phyloP scores from a whole-genome alignment of 1,139 yeast species.

The Hemisphaericaspora lyxosophila region DNA sequence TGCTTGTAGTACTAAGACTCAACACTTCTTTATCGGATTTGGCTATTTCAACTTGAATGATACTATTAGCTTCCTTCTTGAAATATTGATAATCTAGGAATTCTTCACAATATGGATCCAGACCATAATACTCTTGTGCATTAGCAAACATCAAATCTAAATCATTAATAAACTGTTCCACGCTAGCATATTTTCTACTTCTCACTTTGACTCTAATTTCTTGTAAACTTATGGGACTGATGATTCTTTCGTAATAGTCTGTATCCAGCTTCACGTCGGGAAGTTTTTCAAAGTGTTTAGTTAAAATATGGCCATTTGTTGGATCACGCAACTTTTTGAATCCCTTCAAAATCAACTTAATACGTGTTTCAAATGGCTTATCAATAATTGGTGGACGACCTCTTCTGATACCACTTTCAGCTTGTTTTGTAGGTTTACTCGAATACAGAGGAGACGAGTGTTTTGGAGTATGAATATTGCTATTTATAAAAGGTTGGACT shows the following conservation, averaged over 20 bases:
- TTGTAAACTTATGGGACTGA: conserved; percentile 77
- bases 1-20: conserved; percentile 61
- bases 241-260: conserved; percentile 63
- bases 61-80: conserved; percentile 59
- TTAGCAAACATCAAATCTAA: conserved; percentile 73
- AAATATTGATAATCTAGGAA: conserved; percentile 42
- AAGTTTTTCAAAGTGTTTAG: conserved; percentile 71
- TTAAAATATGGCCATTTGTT: conserved; percentile 46
- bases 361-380: conserved; percentile 89
- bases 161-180: conserved; percentile 75
- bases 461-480: conserved; percentile 5
- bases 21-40: conserved; percentile 82
- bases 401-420: conserved; percentile 68
- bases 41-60: conserved; percentile 68
- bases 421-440: conserved; percentile 11
- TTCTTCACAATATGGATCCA: conserved; percentile 61
- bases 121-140: conserved; percentile 60
- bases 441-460: conserved; percentile 6
- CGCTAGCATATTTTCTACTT: conserved; percentile 75
- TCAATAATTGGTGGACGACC: conserved; percentile 97
- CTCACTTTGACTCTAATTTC: conserved; percentile 82
- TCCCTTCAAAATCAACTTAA: conserved; percentile 79
- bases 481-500: not conserved
- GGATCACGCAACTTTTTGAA: conserved; percentile 70
- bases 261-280: conserved; percentile 72